Conservation (phyloP, 208 protist species). For the Crithidia expoeki region DNA sequence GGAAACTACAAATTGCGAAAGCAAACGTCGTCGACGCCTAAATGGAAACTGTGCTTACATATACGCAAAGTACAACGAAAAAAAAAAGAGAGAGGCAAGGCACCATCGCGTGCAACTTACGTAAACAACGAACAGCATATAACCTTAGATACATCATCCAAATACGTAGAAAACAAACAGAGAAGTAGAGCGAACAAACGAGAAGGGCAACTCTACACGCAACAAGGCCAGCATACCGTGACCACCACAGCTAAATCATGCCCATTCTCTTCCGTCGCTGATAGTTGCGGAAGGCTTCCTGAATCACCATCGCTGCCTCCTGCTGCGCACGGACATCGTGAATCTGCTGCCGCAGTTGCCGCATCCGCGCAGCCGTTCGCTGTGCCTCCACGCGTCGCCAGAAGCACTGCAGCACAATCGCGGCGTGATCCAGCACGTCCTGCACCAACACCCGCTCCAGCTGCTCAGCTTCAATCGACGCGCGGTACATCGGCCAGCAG, state of each 20-base stretch:
- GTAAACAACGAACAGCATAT: no score
- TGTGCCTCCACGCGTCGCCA: conserved; percentile 64
- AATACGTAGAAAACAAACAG: conserved; percentile 1
- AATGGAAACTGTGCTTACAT: neutral
- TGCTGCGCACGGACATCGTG: conserved; percentile 34
- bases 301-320: conserved; percentile 76
- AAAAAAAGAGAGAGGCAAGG: no score
- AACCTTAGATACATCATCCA: no score
- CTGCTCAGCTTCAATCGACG: conserved; percentile 31
- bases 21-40: neutral
- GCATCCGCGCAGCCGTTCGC: conserved; percentile 27
- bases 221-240: neutral
- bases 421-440: conserved; percentile 63
- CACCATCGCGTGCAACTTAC: no score
- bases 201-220: neutral
- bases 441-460: conserved; percentile 45
- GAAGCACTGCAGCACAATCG: conserved; percentile 73
- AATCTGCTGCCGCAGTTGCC: conserved; percentile 15
- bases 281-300: conserved; percentile 60
- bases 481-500: conserved; percentile 47
- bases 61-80: neutral
- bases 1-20: no score
- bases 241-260: neutral
- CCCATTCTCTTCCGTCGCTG: conserved; percentile 18
- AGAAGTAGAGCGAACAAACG: conserved; percentile 10